Evolutionary conservation across 176 grass and related monocot genomes (phyloP), one percentile per base, ranked within the genome.

Genomic region (Aegilops sharonensis): DNA sequence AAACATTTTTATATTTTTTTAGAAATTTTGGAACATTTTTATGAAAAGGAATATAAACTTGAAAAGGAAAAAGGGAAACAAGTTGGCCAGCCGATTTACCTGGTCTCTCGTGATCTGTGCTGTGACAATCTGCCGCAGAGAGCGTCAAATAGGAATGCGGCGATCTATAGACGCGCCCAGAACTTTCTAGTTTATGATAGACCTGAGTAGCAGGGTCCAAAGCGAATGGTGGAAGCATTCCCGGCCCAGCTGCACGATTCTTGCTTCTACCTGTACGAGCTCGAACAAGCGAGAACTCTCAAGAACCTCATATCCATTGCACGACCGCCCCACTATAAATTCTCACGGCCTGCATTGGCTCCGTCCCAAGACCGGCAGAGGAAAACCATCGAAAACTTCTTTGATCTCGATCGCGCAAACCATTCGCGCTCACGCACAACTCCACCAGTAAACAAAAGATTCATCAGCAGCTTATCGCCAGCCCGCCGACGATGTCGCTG

Each of bases 401-500:
- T 57, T 21, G 18, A 71, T 70, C 65, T 68, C 18, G 7, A 65
- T 54, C n/a, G 20, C 29, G 27, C 42, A n/a, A 57, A 14, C 30
- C 13, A 47, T 12, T 31, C 78, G 2, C 3, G 20, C 56, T 39
- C 32, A 37, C 0, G 36, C 17, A 13, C 2, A 32, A 60, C 34
- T 39, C 68, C 32, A 76, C 8, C 27, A 5, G 8, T 52, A 29
- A 5, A 77, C 17, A 10, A 31, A 34, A 57, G 4, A 5, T 77
- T 36, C 14, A 76, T 13, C 24, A 52, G 50, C 21, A 37, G 20
- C 13, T 14, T 9, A 9, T 31, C 23, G 18, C 17, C 15, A 15
- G 21, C 40, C 40, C 5, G 25, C 14, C 48, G 24, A 29, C 23
- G 2, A 88, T 88, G 86, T 78, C 80, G 70, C 6, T 83, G 71